A percentile compares a stretch with the other conserved stretches of the same genome.
phyloP scores from a whole-genome alignment of 225 moss, liverwort and hornwort species.

The Polytrichum formosum region DNA sequence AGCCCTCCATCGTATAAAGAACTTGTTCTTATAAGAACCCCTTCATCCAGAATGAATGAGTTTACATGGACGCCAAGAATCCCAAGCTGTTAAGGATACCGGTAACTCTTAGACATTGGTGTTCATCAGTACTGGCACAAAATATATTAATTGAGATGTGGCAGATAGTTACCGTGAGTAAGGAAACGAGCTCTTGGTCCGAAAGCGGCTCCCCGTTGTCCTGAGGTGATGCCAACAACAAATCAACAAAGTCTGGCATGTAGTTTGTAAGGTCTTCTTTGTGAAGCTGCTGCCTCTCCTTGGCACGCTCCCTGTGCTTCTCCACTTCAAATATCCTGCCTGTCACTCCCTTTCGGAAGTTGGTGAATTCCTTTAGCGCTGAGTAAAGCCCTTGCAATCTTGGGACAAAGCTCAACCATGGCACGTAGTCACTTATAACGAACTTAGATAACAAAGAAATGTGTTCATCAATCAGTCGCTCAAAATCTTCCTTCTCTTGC shows the following conservation, averaged over 20 bases:
- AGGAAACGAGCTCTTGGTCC: slow-evolving; percentile 24
- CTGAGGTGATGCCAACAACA: slow-evolving; percentile 37
- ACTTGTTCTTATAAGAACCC: too few species aligned
- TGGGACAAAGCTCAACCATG: slow-evolving; percentile 19
- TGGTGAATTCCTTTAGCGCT: slow-evolving; percentile 11
- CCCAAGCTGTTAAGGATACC: too few species aligned
- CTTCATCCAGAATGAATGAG: too few species aligned
- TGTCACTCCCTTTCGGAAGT: slow-evolving; percentile 18
- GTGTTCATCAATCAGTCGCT: slow-evolving; percentile 14
- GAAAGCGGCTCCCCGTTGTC: slow-evolving; percentile 30
- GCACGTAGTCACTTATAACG: slow-evolving; percentile 36
- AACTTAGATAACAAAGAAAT: slow-evolving; percentile 6
- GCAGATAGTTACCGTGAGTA: slow-evolving; percentile 23
- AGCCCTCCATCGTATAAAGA: too few species aligned
- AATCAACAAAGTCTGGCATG: slow-evolving; percentile 56
- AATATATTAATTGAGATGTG: too few species aligned
- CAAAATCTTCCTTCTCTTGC: slow-evolving; percentile 31
- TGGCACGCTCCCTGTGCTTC: slow-evolving; percentile 33
- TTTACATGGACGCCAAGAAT: too few species aligned
- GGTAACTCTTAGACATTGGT: too few species aligned
- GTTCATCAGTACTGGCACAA: too few species aligned
- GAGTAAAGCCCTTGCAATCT: slow-evolving; percentile 30
- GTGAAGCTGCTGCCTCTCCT: slow-evolving; percentile 17
- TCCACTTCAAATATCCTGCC: slow-evolving; percentile 38
- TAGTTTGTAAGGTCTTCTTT: slow-evolving; percentile 4